These are phyloP conservation scores for Suillus luteus DNA, from an alignment of 768 basidiomycete species.

Conservation along the genomic window DNA sequence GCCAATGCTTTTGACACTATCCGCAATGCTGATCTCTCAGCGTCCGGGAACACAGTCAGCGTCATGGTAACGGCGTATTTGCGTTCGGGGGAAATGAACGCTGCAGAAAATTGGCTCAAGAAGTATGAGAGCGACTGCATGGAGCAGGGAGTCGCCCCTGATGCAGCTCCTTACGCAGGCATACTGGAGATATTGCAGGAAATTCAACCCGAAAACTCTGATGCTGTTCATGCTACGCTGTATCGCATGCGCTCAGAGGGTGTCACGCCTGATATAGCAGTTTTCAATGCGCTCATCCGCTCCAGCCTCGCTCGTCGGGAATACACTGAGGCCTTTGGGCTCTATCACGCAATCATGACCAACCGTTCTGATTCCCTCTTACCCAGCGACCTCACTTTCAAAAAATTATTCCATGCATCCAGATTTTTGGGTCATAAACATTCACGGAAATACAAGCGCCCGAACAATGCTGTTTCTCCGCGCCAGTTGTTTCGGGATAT, in stretches of 20 bases:
- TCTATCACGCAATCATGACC: constrained; percentile 44
- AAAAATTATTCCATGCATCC: constrained; percentile 40
- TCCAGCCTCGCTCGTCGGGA: constrained; percentile 36
- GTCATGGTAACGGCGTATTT: constrained; percentile 41
- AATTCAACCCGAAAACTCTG: constrained; percentile 30
- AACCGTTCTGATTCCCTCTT: constrained; percentile 33
- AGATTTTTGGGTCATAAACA: constrained; percentile 20
- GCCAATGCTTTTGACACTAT: constrained; percentile 24
- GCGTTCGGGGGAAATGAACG: constrained; percentile 33
- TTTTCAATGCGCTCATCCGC: constrained; percentile 54
- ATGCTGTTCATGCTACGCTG: constrained; percentile 39
- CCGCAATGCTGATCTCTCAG: constrained; percentile 24
- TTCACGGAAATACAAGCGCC: constrained; percentile 25
- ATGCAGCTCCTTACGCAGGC: constrained; percentile 37
- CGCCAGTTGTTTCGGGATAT: constrained; percentile 50
- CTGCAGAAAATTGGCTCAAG: constrained; percentile 33
- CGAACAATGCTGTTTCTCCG: constrained; percentile 33
- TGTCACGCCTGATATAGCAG: constrained; percentile 37
- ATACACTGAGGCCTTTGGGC: constrained; percentile 40
- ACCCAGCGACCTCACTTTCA: constrained; percentile 49
- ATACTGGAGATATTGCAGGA: constrained; percentile 42
- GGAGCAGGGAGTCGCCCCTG: constrained; percentile 16
- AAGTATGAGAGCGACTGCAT: constrained; percentile 27
- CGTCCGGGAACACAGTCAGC: constrained; percentile 36
- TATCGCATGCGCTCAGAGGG: constrained; percentile 40